Evolutionary conservation across 73 alveolate species (phyloP), one percentile per base, ranked within the genome.

Genomic region (Stentor roeselii): DNA sequence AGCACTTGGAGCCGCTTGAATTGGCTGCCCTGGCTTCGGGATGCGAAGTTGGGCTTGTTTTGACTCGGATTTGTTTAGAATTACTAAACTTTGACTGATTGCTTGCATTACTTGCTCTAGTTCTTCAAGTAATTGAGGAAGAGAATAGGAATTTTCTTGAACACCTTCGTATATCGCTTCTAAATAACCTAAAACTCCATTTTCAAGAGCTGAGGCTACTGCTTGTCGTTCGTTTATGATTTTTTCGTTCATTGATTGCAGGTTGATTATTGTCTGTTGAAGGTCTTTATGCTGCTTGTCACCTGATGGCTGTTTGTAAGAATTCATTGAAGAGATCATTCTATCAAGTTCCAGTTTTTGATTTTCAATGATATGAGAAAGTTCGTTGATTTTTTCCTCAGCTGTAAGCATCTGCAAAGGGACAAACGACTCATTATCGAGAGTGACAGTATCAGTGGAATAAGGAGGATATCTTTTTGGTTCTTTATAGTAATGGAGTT

Each of bases 301-400:
- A n/a, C 34, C 41, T 27, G 1, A 14, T 32, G 80, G 80, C 80
- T 67, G 80, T 32, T 67, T 67, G 34, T 67, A 67, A 15, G 80
- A 21, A 34, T 67, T 67, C n/a, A 67, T 67, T 15, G 41, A 21
- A 27, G 41, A 21, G 34, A 50, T 50, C 67, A 50, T 50, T 21
- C 67, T 67, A 15, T 67, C 80, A 67, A 67, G n/a, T 67, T 67
- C 80, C 2, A n/a, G 84, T 35, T 78, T 78, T 75, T 86, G 60
- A 39, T 75, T 82, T 31, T 86, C 91, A 82, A 50, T 59, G 59
- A 78, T 85, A 15, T 86, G 87, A 30, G 82, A 35, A 39, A 78
- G 86, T 39, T 86, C 91, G 21, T 82, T 41, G 3, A 85, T 86
- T 3, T 78, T 86, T 78, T 86, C 87, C 21, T 86, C 86, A 0